Conservation (phyloP, 2,329 filamentous ascomycete genomes). For the Sporothrix variecibatus region DNA sequence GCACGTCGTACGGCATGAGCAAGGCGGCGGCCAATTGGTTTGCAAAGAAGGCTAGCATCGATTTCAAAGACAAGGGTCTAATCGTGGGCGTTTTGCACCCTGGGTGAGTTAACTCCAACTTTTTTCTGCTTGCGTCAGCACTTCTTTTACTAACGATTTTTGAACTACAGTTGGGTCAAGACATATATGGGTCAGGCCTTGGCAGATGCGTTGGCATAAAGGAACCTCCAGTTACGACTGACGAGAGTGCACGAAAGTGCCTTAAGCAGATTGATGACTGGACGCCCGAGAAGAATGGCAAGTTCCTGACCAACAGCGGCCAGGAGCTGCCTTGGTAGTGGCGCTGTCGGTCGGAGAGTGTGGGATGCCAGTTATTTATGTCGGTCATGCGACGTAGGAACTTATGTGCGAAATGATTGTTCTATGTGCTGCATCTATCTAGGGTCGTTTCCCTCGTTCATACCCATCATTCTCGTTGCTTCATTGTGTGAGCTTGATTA, state of each 20-base stretch:
- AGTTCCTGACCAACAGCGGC: conserved; percentile 30
- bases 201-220: conserved; percentile 33
- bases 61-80: conserved; percentile 30
- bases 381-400: not conserved
- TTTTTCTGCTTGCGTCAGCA: not conserved
- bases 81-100: conserved; percentile 36
- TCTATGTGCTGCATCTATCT: no score
- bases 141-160: not conserved
- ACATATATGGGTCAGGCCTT: conserved; percentile 35
- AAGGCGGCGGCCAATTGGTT: conserved; percentile 38
- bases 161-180: conserved; percentile 23
- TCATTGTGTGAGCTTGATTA: no score
- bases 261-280: conserved; percentile 31
- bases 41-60: conserved; percentile 33
- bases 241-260: conserved; percentile 33
- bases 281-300: conserved; percentile 29
- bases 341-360: not conserved
- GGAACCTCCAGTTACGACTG: conserved; percentile 32
- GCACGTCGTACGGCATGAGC: conserved; percentile 36
- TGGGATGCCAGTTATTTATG: not conserved
- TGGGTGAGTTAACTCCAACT: conserved; percentile 32
- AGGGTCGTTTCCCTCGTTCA: no score
- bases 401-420: not conserved
- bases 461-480: no score
- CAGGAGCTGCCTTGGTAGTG: conserved; percentile 34